These are phyloP conservation scores for Knufia petricola DNA, from an alignment of 2,329 filamentous ascomycete species.

Conservation along the genomic window DNA sequence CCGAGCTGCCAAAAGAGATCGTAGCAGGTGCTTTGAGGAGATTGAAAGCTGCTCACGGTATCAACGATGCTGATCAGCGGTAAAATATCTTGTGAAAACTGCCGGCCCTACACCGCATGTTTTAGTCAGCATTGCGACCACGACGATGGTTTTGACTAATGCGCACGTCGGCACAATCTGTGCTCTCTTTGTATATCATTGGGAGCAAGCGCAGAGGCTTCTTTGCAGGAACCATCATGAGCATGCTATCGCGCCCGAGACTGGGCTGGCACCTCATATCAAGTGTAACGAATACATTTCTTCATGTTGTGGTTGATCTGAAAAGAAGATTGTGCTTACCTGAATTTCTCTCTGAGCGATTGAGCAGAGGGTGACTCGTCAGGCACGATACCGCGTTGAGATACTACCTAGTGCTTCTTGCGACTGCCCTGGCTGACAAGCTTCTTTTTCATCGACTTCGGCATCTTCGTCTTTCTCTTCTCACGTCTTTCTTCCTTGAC, in stretches of 20 bases:
- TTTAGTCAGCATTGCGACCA: not conserved
- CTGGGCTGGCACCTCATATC: slow-evolving; percentile 13
- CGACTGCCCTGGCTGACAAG: slow-evolving; percentile 55
- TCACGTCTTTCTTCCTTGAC: slow-evolving; percentile 95
- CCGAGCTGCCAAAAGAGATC: slow-evolving; percentile 33
- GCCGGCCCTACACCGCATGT: not conserved
- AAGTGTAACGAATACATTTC: slow-evolving; percentile 13
- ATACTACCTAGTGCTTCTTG: slow-evolving; percentile 47
- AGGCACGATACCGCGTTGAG: slow-evolving; percentile 10
- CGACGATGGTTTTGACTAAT: not conserved
- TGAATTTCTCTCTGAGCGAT: not conserved
- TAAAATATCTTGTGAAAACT: not conserved
- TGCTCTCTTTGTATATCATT: slow-evolving; percentile 54
- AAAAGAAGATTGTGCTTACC: not conserved
- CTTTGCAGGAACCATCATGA: slow-evolving; percentile 3
- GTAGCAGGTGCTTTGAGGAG: slow-evolving; percentile 36
- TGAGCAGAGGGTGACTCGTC: not conserved
- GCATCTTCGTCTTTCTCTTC: slow-evolving; percentile 89
- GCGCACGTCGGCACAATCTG: slow-evolving; percentile 31
- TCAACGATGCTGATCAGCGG: slow-evolving; percentile 1
- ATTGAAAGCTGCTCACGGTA: slow-evolving; percentile 23
- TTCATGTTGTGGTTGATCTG: slow-evolving; percentile 1
- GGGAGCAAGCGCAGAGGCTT: slow-evolving; percentile 10
- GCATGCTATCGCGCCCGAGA: not conserved
- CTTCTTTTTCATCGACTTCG: slow-evolving; percentile 91